phyloP scores from a whole-genome alignment of 441 rosid species.

The Arabidopsis hybrid region DNA sequence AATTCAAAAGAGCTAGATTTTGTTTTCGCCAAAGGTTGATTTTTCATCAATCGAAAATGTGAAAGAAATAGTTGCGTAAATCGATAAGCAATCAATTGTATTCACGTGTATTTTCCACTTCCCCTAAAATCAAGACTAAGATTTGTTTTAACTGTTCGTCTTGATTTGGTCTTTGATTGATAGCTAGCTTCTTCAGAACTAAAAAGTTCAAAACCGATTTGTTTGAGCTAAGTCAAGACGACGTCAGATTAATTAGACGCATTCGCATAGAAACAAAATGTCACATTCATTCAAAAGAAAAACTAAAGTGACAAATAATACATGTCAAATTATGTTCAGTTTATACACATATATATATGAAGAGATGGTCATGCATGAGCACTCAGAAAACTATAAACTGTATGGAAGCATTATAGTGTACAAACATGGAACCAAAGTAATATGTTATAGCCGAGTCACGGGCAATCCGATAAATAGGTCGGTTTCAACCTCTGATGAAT shows the following conservation, averaged over 20 bases:
- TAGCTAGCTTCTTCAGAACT: neutral
- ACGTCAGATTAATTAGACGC: neutral
- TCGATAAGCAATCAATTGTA: neutral
- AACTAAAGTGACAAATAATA: constrained; percentile 7
- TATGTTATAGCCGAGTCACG: constrained; percentile 21
- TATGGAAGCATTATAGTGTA: neutral
- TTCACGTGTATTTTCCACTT: neutral
- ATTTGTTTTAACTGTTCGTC: constrained; percentile 1
- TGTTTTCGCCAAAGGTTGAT: neutral
- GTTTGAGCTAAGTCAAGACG: neutral
- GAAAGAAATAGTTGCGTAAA: neutral
- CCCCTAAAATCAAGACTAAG: neutral
- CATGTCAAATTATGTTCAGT: constrained; percentile 20
- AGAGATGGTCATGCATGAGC: neutral
- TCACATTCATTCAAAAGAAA: neutral
- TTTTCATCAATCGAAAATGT: neutral
- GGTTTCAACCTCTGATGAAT: constrained; percentile 41
- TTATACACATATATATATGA: constrained; percentile 9
- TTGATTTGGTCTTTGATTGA: neutral
- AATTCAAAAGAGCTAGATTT: neutral
- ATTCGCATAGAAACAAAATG: constrained; percentile 4
- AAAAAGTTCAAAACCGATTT: neutral
- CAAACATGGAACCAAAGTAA: constrained; percentile 17
- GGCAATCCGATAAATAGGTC: constrained; percentile 37
- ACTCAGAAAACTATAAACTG: neutral